These are phyloP conservation scores for Dothidotthia symphoricarpi DNA, from an alignment of 2,329 filamentous ascomycete genomes.

Conservation along the genomic window DNA sequence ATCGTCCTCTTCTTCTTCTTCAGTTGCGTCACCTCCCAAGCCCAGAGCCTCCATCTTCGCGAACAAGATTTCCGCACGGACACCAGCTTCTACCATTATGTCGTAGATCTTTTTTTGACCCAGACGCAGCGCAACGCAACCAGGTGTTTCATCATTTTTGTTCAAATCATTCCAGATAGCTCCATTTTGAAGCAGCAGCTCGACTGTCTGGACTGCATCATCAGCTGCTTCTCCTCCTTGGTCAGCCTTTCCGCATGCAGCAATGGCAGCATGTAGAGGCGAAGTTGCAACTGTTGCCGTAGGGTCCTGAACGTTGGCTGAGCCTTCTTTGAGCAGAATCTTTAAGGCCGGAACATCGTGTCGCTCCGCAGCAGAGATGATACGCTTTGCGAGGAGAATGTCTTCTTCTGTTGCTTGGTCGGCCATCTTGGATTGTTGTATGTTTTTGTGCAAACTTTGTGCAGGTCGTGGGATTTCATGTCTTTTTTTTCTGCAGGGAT, in stretches of 20 bases:
- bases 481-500: constrained; percentile 14
- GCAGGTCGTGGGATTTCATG: constrained; percentile 9
- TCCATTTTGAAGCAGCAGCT: constrained; percentile 38
- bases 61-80: constrained; percentile 38
- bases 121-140: constrained; percentile 36
- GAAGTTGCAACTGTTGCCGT: constrained; percentile 36
- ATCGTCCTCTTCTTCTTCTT: constrained; percentile 23
- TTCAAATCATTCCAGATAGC: constrained; percentile 43
- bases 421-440: constrained; percentile 25
- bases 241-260: constrained; percentile 31
- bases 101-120: constrained; percentile 39
- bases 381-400: constrained; percentile 38
- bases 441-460: constrained; percentile 10
- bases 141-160: constrained; percentile 40
- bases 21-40: constrained; percentile 21
- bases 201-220: constrained; percentile 30
- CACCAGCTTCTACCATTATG: constrained; percentile 39
- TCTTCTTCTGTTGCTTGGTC: constrained; percentile 38
- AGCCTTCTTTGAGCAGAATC: constrained; percentile 37
- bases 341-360: constrained; percentile 37
- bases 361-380: constrained; percentile 38
- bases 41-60: constrained; percentile 36
- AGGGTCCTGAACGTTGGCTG: constrained; percentile 40
- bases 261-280: constrained; percentile 39
- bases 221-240: constrained; percentile 30